These are phyloP conservation scores for Amyloporia xantha DNA, from an alignment of 768 basidiomycete species.

Conservation along the genomic window DNA sequence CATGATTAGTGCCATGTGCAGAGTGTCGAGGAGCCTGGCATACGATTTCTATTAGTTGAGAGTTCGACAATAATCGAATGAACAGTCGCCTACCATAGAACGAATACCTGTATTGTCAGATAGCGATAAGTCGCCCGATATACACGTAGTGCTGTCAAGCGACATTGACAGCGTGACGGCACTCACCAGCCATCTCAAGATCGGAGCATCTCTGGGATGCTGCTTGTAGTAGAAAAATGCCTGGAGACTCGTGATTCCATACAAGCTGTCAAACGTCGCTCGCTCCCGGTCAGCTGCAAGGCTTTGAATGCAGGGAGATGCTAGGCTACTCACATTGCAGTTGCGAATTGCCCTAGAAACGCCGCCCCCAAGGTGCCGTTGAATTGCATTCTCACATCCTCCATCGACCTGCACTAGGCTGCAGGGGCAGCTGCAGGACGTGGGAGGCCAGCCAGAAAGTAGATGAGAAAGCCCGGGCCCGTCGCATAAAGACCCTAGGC, in stretches of 20 bases:
- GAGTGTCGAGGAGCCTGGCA: slow-evolving; percentile 10
- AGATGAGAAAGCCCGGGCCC: too few species aligned
- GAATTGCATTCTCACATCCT: background rate
- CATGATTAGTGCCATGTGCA: slow-evolving; percentile 9
- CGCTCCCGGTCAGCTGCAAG: background rate
- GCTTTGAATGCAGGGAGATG: background rate
- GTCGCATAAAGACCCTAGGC: too few species aligned
- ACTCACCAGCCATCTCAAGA: slow-evolving; percentile 2
- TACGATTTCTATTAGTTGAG: background rate
- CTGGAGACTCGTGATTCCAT: slow-evolving; percentile 12
- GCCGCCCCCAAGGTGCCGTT: slow-evolving; percentile 16
- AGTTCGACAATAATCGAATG: background rate
- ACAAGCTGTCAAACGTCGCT: slow-evolving; percentile 4
- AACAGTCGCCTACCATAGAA: background rate
- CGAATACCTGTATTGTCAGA: background rate
- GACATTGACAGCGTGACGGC: background rate
- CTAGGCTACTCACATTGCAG: slow-evolving; percentile 11
- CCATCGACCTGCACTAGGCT: background rate
- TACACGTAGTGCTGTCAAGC: background rate
- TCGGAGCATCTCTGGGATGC: background rate
- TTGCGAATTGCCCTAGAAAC: slow-evolving; percentile 14
- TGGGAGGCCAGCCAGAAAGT: too few species aligned
- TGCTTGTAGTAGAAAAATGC: slow-evolving; percentile 7
- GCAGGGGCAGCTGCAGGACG: background rate
- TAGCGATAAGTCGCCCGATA: background rate